Base-by-base conservation (phyloP, 352 stramenopile species). In the Phytopythium boreale region DNA sequence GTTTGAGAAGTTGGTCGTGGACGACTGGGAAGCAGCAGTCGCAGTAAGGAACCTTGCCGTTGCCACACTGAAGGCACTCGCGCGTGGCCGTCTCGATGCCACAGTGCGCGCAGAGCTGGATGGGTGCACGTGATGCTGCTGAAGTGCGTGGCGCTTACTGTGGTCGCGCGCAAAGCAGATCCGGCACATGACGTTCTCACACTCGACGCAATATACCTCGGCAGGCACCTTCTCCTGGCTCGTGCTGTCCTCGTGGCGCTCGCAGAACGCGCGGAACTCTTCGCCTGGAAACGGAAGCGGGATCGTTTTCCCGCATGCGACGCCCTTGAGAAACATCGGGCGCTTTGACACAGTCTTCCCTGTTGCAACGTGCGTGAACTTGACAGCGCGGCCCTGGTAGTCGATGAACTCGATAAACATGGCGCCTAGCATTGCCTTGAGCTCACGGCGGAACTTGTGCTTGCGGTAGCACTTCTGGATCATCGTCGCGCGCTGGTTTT, bases 331-430 rank as follows among this genome's bases (percentile, higher is more conserved):
- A 57, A 91, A 88, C n/a, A 76, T 53, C 2, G 76, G 80, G 1
- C 79, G 66, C 34, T 76, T 78, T 1, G 62, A 66, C 0, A 85
- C 63, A 0, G 57, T 49, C 55, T 77, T 82, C 12, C 70, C 62
- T 3, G 77, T 87, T 1, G 55, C 29, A 49, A 80, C 67, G 56
- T 89, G 77, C 19, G 75, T 69, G 17, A 86, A 89, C 9, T 62
- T 70, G 4, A 83, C 74, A 2, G 71, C 41, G 4, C 61, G 73
- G 1, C 79, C 77, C 1, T 62, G 72, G 57, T 89, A 68, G 58
- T 92, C 76, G 2, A 87, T 56, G 29, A 76, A 89, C 51, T 92
- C 80, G 59, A 84, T 69, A 56, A 90, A 92, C 76, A 86, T 82
- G 27, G 46, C 55, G 2, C 79, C 76, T 1, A 92, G 69, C 51